Evolutionary conservation across 2,329 filamentous ascomycete species (phyloP), one percentile per base, ranked within the genome.

Genomic region (Alternaria longipes): DNA sequence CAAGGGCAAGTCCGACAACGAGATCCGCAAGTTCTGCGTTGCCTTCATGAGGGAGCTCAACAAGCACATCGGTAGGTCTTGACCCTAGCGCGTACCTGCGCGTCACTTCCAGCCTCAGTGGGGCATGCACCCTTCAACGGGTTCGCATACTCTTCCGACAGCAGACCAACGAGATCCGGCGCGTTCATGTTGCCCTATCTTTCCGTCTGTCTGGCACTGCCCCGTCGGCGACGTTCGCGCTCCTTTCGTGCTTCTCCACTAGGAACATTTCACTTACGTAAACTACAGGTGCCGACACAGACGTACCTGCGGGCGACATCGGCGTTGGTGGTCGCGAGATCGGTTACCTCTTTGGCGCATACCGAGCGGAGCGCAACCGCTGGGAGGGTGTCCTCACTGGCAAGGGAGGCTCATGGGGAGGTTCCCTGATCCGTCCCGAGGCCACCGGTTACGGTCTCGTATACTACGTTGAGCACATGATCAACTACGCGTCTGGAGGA

Each of bases 361-460:
- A 98, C 89, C 92, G 93, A 79, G 89, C 90, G 68, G 88, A 91
- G 80, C 89, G 89, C 78, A 97, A 97, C 86, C 87, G 89, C 81
- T 98, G 94, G 90, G 94, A 97, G 84, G 95, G 95, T 80, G 91
- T 97, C 67, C 86, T 99, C 73, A 99, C 95, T 60, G 94, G 95
- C 73, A 99, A 99, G 89, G 94, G 94, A 69, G 88, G 90, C 73
- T 87, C 83, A 82, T 98, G 94, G 93, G 95, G 95, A 81, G 95
- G 95, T 76, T 91, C 88, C 78, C 84, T 97, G 83, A 97, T 98
- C 84, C 89, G 95, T 67, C 94, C 95, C 65, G 94, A 99, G 87
- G 95, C 95, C 73, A 99, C 95, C 59, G 95, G 95, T 62, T 98
- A 92, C 83, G 95, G 95, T 82, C 89, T 97, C 63, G 90, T 97